These are phyloP conservation scores for Ophiocordyceps polyrhachis-furcata DNA, from an alignment of 2,329 filamentous ascomycete genomes.

Conservation along the genomic window DNA sequence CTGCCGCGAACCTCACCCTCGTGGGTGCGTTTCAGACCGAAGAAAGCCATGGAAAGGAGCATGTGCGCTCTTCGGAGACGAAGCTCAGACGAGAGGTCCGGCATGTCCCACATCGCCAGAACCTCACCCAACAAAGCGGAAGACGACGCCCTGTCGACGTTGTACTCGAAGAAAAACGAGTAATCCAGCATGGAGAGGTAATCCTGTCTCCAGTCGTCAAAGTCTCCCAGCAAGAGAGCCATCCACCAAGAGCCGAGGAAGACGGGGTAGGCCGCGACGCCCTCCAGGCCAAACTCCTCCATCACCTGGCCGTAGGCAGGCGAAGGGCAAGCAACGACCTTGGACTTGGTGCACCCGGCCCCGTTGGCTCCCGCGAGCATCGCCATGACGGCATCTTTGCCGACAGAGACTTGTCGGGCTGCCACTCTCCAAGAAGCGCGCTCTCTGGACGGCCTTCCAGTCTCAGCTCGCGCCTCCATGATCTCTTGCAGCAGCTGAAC, in stretches of 20 bases:
- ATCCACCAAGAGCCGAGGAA: slow-evolving; percentile 1
- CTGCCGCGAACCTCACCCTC: background rate
- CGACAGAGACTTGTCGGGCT: background rate
- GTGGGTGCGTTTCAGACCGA: background rate
- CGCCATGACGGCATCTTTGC: background rate
- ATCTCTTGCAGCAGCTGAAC: background rate
- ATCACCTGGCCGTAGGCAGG: background rate
- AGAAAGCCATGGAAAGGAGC: background rate
- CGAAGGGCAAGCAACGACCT: background rate
- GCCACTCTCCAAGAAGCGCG: background rate
- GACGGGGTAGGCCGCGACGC: background rate
- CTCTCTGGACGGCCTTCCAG: background rate
- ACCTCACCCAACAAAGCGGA: background rate
- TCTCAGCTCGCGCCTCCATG: background rate
- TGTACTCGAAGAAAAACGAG: background rate
- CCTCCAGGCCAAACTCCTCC: background rate
- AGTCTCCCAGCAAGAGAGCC: background rate
- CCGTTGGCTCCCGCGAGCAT: background rate
- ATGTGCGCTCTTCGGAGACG: background rate
- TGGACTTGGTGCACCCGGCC: background rate
- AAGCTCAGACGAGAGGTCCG: background rate
- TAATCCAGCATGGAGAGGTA: background rate
- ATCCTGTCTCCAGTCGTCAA: background rate
- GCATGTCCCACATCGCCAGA: background rate
- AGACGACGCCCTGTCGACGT: background rate